Evolutionary conservation across 2,329 filamentous ascomycete species (phyloP).

Genomic region (Hyphodiscus sp.): DNA sequence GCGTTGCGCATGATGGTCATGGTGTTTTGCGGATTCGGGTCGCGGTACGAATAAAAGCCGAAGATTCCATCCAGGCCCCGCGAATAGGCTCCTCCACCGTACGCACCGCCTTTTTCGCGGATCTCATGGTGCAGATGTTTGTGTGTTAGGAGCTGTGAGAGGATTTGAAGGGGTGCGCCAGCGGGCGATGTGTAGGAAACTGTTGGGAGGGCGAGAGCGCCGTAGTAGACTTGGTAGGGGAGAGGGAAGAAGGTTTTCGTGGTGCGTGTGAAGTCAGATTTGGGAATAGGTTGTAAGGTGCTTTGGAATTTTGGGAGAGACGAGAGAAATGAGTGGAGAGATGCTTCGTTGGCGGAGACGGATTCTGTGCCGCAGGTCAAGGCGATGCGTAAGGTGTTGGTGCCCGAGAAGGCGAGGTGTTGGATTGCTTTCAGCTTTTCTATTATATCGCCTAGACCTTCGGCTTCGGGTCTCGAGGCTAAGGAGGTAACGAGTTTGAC

Average conservation of each 20-base stretch:
- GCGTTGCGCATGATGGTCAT: conserved; percentile 77
- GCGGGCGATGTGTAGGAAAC: conserved; percentile 72
- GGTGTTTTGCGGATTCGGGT: conserved; percentile 88
- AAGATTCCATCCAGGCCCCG: conserved; percentile 77
- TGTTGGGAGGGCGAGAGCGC: conserved; percentile 73
- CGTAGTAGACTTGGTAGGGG: conserved; percentile 96
- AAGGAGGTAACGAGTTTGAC: conserved; percentile 77
- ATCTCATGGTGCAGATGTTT: conserved; percentile 97
- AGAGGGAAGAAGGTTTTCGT: conserved; percentile 84
- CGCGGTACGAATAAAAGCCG: conserved; percentile 93
- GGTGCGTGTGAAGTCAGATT: conserved; percentile 36
- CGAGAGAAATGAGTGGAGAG: conserved; percentile 64
- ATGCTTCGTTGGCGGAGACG: conserved; percentile 60
- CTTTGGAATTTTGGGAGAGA: conserved; percentile 44
- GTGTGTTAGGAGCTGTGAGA: conserved; percentile 88
- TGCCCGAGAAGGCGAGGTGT: conserved; percentile 62
- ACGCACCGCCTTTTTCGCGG: conserved; percentile 93
- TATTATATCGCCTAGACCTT: conserved; percentile 69
- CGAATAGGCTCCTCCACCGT: conserved; percentile 84
- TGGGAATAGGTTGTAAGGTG: conserved; percentile 33
- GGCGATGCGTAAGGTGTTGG: conserved; percentile 66
- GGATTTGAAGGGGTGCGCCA: conserved; percentile 76
- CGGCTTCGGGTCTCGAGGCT: conserved; percentile 62
- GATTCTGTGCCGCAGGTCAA: conserved; percentile 80
- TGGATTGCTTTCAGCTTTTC: conserved; percentile 82